Evolutionary conservation across 148 eudicot genomes (phyloP).

Genomic region (Vaccinium vitisidaea): DNA sequence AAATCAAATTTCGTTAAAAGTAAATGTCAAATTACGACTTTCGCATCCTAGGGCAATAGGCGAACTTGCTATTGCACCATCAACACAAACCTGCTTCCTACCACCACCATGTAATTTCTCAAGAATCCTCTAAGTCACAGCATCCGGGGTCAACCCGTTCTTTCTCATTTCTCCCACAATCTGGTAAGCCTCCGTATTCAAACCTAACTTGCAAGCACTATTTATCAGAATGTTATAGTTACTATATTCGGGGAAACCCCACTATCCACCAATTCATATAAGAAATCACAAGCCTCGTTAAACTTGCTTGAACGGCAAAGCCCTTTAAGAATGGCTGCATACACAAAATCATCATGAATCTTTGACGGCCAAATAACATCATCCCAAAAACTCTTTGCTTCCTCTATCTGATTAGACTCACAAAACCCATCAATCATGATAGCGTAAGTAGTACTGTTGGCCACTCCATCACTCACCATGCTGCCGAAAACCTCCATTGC

Average conservation of each 20-base stretch:
- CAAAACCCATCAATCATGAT: slow-evolving; percentile 70
- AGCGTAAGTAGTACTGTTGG: slow-evolving; percentile 63
- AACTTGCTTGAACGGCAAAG: slow-evolving; percentile 56
- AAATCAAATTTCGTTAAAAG: no score
- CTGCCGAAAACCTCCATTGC: slow-evolving; percentile 54
- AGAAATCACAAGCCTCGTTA: slow-evolving; percentile 72
- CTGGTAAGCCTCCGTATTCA: slow-evolving; percentile 82
- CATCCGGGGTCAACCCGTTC: slow-evolving; percentile 80
- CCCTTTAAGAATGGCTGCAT: slow-evolving; percentile 78
- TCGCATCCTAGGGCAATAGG: no score
- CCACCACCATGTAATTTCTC: slow-evolving; percentile 51
- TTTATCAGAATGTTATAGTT: slow-evolving; percentile 74
- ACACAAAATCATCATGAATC: slow-evolving; percentile 69
- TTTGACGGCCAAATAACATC: slow-evolving; percentile 78
- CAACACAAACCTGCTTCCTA: slow-evolving; percentile 10
- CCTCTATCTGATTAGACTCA: slow-evolving; percentile 43
- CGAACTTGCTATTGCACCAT: neutral
- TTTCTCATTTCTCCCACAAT: slow-evolving; percentile 87
- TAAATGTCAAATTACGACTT: no score
- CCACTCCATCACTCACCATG: slow-evolving; percentile 46
- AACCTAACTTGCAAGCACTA: slow-evolving; percentile 63
- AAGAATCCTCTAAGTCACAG: slow-evolving; percentile 79
- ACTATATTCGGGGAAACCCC: slow-evolving; percentile 61
- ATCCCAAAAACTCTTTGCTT: slow-evolving; percentile 72
- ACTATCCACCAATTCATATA: slow-evolving; percentile 80